phyloP scores from a whole-genome alignment of 441 rosid species.

The Pelargonium fulgidum region DNA sequence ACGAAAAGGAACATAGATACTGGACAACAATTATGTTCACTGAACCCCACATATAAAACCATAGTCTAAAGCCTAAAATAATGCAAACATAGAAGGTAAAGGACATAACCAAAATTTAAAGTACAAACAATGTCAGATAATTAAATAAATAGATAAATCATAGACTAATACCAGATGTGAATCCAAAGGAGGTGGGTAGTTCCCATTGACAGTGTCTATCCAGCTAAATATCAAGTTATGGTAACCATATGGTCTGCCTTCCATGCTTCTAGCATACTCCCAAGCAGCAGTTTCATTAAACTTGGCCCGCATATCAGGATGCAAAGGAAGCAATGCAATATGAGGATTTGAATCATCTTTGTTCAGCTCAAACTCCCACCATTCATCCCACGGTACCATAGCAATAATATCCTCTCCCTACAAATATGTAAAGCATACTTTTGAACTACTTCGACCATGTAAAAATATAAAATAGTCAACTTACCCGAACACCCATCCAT shows the following conservation, averaged over 20 bases:
- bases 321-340: conserved; percentile 86
- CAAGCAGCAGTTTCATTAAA: conserved; percentile 91
- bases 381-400: conserved; percentile 84
- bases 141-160: not conserved
- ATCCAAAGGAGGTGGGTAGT: conserved; percentile 93
- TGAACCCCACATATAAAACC: too few relatives aligned
- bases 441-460: too few relatives aligned
- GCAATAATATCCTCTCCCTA: conserved; percentile 85
- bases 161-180: conserved; percentile 63
- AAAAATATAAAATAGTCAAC: too few relatives aligned
- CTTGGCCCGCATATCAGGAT: conserved; percentile 71
- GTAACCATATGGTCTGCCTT: conserved; percentile 83
- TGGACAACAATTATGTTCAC: too few relatives aligned
- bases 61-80: too few relatives aligned
- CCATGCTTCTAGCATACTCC: conserved; percentile 92
- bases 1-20: too few relatives aligned
- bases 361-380: conserved; percentile 93
- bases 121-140: not conserved
- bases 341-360: conserved; percentile 87
- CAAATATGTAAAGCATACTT: not conserved
- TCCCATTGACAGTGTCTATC: conserved; percentile 78
- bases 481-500: too few relatives aligned
- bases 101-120: not conserved
- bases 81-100: not conserved
- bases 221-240: conserved; percentile 98